These are phyloP conservation scores for Trapa bicornis DNA, from an alignment of 345 rosid species.

Conservation along the genomic window DNA sequence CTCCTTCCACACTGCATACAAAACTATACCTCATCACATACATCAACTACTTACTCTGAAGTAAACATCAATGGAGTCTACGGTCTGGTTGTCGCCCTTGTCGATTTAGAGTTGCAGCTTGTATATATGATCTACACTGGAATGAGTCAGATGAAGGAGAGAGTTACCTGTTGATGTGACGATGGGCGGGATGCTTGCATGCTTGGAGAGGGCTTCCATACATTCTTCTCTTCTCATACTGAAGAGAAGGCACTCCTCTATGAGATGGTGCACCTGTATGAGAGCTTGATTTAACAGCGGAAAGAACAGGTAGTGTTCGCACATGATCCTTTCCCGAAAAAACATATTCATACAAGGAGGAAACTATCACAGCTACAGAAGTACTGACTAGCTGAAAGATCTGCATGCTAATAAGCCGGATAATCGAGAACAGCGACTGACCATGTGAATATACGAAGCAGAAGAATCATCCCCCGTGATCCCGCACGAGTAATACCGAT, in stretches of 20 bases:
- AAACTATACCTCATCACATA: background rate
- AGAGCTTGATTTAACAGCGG: too few relatives aligned
- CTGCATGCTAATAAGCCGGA: background rate
- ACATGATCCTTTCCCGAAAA: too few relatives aligned
- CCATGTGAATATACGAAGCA: slow-evolving; percentile 59
- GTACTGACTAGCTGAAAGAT: background rate
- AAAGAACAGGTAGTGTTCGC: background rate
- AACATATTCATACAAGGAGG: background rate
- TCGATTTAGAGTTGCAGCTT: too few relatives aligned
- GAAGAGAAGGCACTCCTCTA: slow-evolving; percentile 80
- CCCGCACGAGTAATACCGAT: background rate
- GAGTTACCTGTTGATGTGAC: slow-evolving; percentile 67
- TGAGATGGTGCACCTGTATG: slow-evolving; percentile 75
- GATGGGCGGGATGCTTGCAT: slow-evolving; percentile 76
- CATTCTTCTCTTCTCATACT: slow-evolving; percentile 87
- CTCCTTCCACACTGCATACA: slow-evolving; percentile 73
- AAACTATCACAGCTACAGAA: background rate
- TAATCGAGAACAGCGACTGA: slow-evolving; percentile 1
- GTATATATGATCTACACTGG: background rate
- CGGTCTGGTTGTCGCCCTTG: too few relatives aligned
- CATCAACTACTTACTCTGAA: background rate
- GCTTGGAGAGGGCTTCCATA: slow-evolving; percentile 81
- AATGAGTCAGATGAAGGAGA: background rate
- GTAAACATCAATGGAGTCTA: too few relatives aligned
- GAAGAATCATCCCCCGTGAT: slow-evolving; percentile 35